Conservation (phyloP, 768 basidiomycete genomes). For the Suillus weaverae region DNA sequence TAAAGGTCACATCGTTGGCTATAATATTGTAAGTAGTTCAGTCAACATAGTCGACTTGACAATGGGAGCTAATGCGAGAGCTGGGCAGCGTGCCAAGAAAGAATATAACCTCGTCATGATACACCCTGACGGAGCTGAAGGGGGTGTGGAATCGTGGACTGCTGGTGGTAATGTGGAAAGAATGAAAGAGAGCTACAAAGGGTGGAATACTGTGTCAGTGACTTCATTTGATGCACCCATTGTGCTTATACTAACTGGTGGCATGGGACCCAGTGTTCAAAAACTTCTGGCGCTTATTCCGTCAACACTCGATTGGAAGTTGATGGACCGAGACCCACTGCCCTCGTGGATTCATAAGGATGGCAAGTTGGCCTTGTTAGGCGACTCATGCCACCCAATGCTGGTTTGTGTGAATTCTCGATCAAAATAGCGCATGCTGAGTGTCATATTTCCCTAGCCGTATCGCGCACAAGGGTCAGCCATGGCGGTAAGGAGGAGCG, state of each 20-base stretch:
- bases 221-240: not conserved
- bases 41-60: not conserved
- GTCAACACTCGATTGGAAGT: constrained; percentile 45
- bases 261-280: constrained; percentile 32
- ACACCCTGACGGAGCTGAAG: constrained; percentile 40
- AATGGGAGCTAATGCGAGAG: not conserved
- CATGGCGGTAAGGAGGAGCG: constrained; percentile 43
- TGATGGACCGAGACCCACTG: constrained; percentile 51
- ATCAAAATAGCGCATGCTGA: not conserved
- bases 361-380: constrained; percentile 46
- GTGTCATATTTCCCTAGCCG: constrained; percentile 31
- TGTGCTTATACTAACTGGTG: constrained; percentile 4
- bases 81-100: constrained; percentile 33
- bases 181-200: constrained; percentile 47
- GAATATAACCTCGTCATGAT: constrained; percentile 48
- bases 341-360: constrained; percentile 48
- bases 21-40: constrained; percentile 39
- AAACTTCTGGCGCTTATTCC: constrained; percentile 49
- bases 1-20: constrained; percentile 44
- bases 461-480: constrained; percentile 58
- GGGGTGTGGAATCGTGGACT: constrained; percentile 41
- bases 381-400: constrained; percentile 62
- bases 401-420: constrained; percentile 29
- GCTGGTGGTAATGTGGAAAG: constrained; percentile 43
- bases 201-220: constrained; percentile 49